Evolutionary conservation across 2,329 filamentous ascomycete genomes (phyloP).

Genomic region (Monosporascus sp.): DNA sequence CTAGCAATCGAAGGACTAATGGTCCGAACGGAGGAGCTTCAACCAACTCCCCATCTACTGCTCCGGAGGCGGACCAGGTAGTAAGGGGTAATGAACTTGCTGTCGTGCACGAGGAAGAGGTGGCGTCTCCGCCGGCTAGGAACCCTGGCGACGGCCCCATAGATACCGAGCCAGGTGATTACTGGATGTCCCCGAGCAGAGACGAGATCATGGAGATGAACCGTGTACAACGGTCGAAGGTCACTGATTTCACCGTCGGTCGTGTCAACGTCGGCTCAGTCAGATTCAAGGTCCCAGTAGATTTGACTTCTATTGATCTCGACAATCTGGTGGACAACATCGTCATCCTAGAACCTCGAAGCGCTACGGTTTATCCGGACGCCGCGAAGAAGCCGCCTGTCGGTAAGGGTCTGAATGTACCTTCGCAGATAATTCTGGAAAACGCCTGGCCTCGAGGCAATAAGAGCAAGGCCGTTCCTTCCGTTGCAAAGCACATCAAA

Average conservation of each 20-base stretch:
- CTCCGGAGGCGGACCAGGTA: constrained; percentile 61
- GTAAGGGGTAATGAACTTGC: constrained; percentile 69
- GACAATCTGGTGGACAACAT: constrained; percentile 75
- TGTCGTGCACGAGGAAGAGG: constrained; percentile 69
- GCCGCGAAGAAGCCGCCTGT: constrained; percentile 72
- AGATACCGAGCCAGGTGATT: constrained; percentile 61
- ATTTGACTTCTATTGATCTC: constrained; percentile 72
- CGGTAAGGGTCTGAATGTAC: constrained; percentile 88
- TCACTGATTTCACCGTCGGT: constrained; percentile 74
- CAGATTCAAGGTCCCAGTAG: constrained; percentile 74
- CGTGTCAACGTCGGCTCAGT: constrained; percentile 77
- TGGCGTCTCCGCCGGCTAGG: constrained; percentile 28
- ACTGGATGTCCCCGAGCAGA: constrained; percentile 78
- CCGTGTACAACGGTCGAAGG: constrained; percentile 68
- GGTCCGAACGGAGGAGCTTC: constrained; percentile 41
- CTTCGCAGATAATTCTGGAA: constrained; percentile 78
- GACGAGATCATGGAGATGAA: constrained; percentile 76
- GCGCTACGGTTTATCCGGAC: constrained; percentile 81
- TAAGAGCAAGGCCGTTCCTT: constrained; percentile 56
- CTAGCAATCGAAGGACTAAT: constrained; percentile 32
- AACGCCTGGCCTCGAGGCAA: constrained; percentile 82
- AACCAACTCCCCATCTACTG: constrained; percentile 31
- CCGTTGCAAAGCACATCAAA: constrained; percentile 75
- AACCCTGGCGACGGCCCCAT: constrained; percentile 19
- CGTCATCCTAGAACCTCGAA: constrained; percentile 70